A percentile compares a stretch with the other conserved stretches of the same genome.
Conservation (phyloP, 2,329 filamentous ascomycete genomes). For the Penicillium sp. region DNA sequence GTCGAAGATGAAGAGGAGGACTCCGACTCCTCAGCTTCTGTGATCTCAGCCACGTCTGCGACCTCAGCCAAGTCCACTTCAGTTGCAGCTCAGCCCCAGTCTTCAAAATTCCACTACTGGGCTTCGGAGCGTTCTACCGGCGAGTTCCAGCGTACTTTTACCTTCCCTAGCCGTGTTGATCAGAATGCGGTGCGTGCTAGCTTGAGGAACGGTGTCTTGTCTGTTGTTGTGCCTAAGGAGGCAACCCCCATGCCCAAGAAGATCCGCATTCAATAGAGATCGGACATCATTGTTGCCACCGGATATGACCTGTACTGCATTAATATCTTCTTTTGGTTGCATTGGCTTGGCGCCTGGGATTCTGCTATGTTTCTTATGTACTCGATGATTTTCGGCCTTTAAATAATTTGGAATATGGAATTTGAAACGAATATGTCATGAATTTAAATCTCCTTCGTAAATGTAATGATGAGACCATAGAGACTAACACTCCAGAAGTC, state of each 20-base stretch:
- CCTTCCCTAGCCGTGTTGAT: slow-evolving; percentile 56
- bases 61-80: slow-evolving; percentile 5
- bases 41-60: not conserved
- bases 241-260: slow-evolving; percentile 49
- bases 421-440: not conserved
- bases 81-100: slow-evolving; percentile 13
- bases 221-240: slow-evolving; percentile 57
- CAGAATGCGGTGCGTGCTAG: slow-evolving; percentile 59
- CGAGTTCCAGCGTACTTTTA: slow-evolving; percentile 58
- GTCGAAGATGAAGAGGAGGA: slow-evolving; percentile 55
- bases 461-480: too few species aligned
- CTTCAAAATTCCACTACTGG: slow-evolving; percentile 47
- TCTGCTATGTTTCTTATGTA: not conserved
- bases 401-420: not conserved
- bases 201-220: slow-evolving; percentile 59
- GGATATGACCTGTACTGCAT: not conserved
- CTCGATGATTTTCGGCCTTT: not conserved
- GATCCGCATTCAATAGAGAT: slow-evolving; percentile 54
- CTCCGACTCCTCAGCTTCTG: slow-evolving; percentile 10
- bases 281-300: not conserved
- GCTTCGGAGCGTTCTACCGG: slow-evolving; percentile 58
- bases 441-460: not conserved
- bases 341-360: not conserved
- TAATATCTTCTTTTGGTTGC: not conserved
- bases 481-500: too few species aligned